These are phyloP conservation scores for Pseudomonodictys pantanalensis DNA, from an alignment of 495 filamentous ascomycete genomes.

Conservation along the genomic window DNA sequence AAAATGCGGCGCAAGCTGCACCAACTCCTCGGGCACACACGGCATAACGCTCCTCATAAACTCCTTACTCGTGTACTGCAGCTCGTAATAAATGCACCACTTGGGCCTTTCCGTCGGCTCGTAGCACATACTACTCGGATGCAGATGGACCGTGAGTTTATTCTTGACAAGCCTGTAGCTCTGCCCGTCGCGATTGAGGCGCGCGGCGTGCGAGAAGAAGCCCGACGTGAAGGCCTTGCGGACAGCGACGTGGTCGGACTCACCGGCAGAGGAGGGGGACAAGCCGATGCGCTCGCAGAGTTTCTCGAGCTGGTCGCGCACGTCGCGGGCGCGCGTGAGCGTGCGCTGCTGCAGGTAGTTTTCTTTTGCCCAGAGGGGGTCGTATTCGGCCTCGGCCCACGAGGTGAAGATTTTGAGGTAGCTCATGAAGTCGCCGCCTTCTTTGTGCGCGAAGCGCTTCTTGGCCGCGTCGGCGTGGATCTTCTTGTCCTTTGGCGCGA, in stretches of 20 bases:
- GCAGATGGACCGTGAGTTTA: constrained; percentile 79
- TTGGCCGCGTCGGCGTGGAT: constrained; percentile 91
- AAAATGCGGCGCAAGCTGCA: constrained; percentile 91
- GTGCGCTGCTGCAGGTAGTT: constrained; percentile 92
- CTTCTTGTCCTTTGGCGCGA: constrained; percentile 96
- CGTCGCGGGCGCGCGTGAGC: constrained; percentile 82
- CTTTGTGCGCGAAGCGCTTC: constrained; percentile 86
- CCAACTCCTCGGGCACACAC: constrained; percentile 78
- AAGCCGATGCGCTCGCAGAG: constrained; percentile 94
- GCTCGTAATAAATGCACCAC: constrained; percentile 87
- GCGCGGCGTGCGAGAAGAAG: constrained; percentile 92
- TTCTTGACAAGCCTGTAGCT: constrained; percentile 95
- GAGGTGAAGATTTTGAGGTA: constrained; percentile 96
- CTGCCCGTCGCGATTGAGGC: constrained; percentile 80
- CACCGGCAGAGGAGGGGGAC: constrained; percentile 62
- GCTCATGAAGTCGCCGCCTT: constrained; percentile 88
- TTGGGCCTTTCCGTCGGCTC: constrained; percentile 67
- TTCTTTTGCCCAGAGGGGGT: constrained; percentile 81
- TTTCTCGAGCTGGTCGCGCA: constrained; percentile 90
- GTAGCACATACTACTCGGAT: constrained; percentile 69
- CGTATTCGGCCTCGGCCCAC: constrained; percentile 93
- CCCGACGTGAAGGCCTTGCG: constrained; percentile 85
- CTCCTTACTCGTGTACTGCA: constrained; percentile 91
- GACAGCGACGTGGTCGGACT: constrained; percentile 69
- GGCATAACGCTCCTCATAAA: constrained; percentile 90